Evolutionary conservation across 2,329 filamentous ascomycete species (phyloP).

Genomic region (Decorospora gaudefroyi): DNA sequence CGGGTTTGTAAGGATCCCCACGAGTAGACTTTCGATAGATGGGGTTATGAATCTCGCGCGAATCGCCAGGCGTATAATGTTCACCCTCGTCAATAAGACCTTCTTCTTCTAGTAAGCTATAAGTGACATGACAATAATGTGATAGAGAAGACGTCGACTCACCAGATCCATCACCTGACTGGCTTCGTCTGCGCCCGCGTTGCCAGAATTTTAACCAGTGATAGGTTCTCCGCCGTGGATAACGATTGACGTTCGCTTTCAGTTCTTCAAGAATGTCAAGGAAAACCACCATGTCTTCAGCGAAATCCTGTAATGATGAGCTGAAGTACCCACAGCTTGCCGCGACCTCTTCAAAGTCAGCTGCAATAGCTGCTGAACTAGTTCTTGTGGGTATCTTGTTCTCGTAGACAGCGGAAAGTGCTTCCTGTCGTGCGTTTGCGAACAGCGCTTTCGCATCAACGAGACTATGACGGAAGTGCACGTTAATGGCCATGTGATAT

Average conservation of each 20-base stretch:
- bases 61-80: conserved; percentile 35
- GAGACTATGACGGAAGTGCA: conserved; percentile 78
- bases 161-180: conserved; percentile 30
- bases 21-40: conserved; percentile 38
- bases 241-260: conserved; percentile 70
- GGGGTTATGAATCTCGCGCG: conserved; percentile 45
- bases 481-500: conserved; percentile 73
- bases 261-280: conserved; percentile 84
- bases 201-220: conserved; percentile 84
- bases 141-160: too few species aligned
- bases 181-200: conserved; percentile 24
- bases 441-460: conserved; percentile 80
- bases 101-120: conserved; percentile 27
- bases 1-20: conserved; percentile 35
- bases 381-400: conserved; percentile 73
- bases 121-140: conserved; percentile 11
- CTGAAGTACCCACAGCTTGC: conserved; percentile 98
- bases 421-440: conserved; percentile 72
- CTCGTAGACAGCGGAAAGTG: conserved; percentile 78
- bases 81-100: conserved; percentile 32
- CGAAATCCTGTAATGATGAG: conserved; percentile 87
- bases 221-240: conserved; percentile 70
- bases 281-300: conserved; percentile 83
- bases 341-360: conserved; percentile 94
- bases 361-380: conserved; percentile 74